Conservation (phyloP, 2,329 filamentous ascomycete genomes). For the Zymoseptoria passerinii region DNA sequence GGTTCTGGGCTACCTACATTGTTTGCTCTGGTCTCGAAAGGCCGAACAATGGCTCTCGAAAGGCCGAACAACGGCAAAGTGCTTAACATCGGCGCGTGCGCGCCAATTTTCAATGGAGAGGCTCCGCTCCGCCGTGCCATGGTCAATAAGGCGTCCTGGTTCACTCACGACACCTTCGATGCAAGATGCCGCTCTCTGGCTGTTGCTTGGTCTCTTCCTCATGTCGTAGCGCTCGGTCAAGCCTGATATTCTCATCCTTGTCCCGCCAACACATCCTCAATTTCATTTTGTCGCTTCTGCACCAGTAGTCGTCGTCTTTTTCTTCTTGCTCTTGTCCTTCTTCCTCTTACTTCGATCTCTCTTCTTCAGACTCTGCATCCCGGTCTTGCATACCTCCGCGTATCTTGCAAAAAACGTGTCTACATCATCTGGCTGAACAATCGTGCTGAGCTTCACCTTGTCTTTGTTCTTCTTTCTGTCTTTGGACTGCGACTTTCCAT, state of each 20-base stretch:
- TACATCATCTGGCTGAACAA: constrained; percentile 67
- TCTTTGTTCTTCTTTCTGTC: constrained; percentile 47
- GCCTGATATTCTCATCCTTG: background rate
- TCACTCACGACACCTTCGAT: background rate
- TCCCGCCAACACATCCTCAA: background rate
- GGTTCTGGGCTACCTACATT: background rate
- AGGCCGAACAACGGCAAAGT: background rate
- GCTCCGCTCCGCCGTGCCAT: background rate
- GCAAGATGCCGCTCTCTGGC: background rate
- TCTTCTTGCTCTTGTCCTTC: constrained; percentile 69
- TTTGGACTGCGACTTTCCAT: constrained; percentile 53
- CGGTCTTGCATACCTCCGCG: constrained; percentile 81
- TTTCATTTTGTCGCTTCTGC: constrained; percentile 5
- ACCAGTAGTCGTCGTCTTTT: constrained; percentile 30
- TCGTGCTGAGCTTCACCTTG: constrained; percentile 70
- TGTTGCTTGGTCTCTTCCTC: background rate
- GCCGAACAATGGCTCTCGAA: background rate
- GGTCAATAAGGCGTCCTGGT: background rate
- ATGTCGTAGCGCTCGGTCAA: background rate
- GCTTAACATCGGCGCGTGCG: background rate
- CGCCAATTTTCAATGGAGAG: background rate
- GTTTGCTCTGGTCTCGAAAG: background rate
- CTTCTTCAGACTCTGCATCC: constrained; percentile 86
- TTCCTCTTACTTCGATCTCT: constrained; percentile 81
- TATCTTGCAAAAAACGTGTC: constrained; percentile 77